Evolutionary conservation across 768 basidiomycete species (phyloP).

Genomic region (Mycena galericulata): DNA sequence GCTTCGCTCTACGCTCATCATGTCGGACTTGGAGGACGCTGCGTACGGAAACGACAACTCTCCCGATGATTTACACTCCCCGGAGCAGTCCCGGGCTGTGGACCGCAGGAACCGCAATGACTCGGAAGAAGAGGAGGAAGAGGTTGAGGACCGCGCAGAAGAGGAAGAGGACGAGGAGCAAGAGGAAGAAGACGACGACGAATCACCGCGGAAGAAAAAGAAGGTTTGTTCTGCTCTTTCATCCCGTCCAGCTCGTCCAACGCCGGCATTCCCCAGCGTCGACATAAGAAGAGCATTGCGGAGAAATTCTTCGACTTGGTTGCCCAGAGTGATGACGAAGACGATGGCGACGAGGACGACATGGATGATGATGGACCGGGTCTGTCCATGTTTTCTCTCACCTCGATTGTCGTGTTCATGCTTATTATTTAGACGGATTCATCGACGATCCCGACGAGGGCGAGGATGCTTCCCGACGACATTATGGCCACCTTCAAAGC

Average conservation of each 20-base stretch:
- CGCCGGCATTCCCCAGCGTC: conserved; percentile 55
- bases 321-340: conserved; percentile 96
- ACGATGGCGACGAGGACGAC: conserved; percentile 86
- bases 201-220: conserved; percentile 46
- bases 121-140: conserved; percentile 40
- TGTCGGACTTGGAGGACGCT: conserved; percentile 31
- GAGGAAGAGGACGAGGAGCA: conserved; percentile 28
- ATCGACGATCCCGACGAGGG: conserved; percentile 78
- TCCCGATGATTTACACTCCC: conserved; percentile 23
- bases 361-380: conserved; percentile 75
- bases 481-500: conserved; percentile 76
- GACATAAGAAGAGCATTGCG: conserved; percentile 72
- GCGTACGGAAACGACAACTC: conserved; percentile 12
- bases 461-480: conserved; percentile 68
- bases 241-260: conserved; percentile 9
- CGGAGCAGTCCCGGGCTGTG: conserved; percentile 6
- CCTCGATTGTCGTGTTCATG: conserved; percentile 7
- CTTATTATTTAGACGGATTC: conserved; percentile 69
- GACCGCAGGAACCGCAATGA: conserved; percentile 23
- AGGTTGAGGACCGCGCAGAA: conserved; percentile 44
- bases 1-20: not conserved
- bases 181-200: conserved; percentile 51
- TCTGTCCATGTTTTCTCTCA: conserved; percentile 37
- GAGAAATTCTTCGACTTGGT: conserved; percentile 96
- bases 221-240: conserved; percentile 51